Base-by-base conservation (phyloP, 306 rosid genomes). In the cucumber (Cucumis sativus) region DNA sequence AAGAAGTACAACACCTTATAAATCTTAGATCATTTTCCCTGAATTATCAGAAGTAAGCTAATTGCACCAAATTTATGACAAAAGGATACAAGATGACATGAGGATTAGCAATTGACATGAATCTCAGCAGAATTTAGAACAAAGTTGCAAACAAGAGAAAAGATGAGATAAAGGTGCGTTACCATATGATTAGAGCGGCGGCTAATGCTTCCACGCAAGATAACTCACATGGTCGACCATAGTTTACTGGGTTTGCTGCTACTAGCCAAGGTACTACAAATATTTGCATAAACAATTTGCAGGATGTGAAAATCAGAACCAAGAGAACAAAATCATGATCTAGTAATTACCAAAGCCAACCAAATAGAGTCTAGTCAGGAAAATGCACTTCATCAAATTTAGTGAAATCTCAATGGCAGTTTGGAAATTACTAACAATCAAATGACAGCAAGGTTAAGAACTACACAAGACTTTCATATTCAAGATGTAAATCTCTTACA, bases 161-260 rank as follows among this genome's bases (percentile, higher is more conserved):
- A 68, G 43, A 41, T 33, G 58, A 49, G 17, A 28, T 68, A 35
- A 37, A 74, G 47, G 40, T 72, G 71, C 16, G 57, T 55, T 89
- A 92, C 99, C 99, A 92, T 89, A 95, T 95, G 77, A 80, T 76
- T 83, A 95, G 83, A 81, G 97, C 97, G 8, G 97, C 99, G 74
- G 99, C 89, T 84, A 95, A 88, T 54, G 99, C 99, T 92, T 95
- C 99, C 71, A 95, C 99, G 76, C 99, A 95, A 57, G 99, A 95
- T 57, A 95, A 89, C 80, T 95, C 81, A 78, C 99, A 95, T 18
- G 99, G 99, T 74, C 93, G 90, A 56, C 99, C 99, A 84, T 95
- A 92, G 70, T 92, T 92, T 78, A 95, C 90, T 14, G 99, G 97
- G 87, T 95, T 95, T 71, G 97, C 99, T 40, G 99, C 99, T 78